phyloP scores from a whole-genome alignment of 2,329 filamentous ascomycete genomes.

The Coleophoma crateriformis region DNA sequence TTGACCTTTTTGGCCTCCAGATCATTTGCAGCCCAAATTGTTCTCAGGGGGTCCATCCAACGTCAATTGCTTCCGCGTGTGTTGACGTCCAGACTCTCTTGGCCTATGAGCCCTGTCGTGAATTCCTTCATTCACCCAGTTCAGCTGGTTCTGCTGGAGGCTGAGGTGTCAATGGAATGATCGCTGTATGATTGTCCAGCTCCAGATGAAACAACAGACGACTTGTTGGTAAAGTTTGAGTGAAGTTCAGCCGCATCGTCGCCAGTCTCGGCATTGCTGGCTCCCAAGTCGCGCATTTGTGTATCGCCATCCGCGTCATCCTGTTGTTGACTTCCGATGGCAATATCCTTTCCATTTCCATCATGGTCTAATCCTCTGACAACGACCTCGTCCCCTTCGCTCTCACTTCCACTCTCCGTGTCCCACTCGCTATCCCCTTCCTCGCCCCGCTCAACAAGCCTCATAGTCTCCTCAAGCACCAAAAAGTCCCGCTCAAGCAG shows the following conservation, averaged over 20 bases:
- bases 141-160: no score
- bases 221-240: no score
- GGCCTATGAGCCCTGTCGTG: no score
- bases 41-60: no score
- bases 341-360: neutral
- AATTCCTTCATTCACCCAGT: no score
- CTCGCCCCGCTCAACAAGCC: slow-evolving; percentile 39
- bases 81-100: no score
- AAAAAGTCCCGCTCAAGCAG: slow-evolving; percentile 66
- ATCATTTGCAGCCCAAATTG: no score
- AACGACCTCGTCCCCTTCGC: slow-evolving; percentile 5
- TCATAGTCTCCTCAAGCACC: slow-evolving; percentile 58
- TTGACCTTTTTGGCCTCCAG: no score
- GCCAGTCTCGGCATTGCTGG: no score
- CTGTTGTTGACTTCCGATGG: neutral
- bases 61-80: no score
- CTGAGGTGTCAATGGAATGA: no score
- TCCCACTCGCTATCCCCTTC: slow-evolving; percentile 31
- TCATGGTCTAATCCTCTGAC: neutral
- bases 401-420: slow-evolving; percentile 14
- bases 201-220: neutral
- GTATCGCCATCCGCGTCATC: neutral
- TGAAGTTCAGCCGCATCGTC: no score
- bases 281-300: neutral
- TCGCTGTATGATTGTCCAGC: neutral